Evolutionary conservation across 106 monocot genomes (phyloP).

Genomic region (Dendrobium huoshanense): DNA sequence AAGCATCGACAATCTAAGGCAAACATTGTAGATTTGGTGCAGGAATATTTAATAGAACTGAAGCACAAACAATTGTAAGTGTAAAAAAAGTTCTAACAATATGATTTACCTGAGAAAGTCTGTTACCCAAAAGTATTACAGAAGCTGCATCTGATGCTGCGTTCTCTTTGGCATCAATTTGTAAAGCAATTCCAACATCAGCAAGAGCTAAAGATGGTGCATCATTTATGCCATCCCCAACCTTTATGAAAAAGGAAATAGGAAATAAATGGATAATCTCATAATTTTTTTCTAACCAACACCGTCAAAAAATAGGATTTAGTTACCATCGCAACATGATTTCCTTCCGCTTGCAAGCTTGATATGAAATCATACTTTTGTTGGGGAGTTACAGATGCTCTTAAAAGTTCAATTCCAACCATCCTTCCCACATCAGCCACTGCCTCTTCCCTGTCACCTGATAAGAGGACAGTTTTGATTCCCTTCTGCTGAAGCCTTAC

Average conservation of each 20-base stretch:
- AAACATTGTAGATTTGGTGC: not conserved
- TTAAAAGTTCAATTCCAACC: conserved; percentile 71
- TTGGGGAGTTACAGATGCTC: conserved; percentile 63
- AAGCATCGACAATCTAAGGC: conserved; percentile 64
- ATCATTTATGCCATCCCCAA: conserved; percentile 99
- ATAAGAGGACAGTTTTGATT: conserved; percentile 64
- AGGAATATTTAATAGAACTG: not conserved
- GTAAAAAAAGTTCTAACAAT: not conserved
- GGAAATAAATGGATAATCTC: not conserved
- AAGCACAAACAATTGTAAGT: not conserved
- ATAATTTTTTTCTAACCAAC: not conserved
- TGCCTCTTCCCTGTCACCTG: conserved; percentile 95
- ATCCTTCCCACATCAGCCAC: conserved; percentile 66
- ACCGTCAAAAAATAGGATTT: not conserved
- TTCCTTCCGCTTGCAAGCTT: conserved; percentile 53
- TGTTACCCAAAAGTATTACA: conserved; percentile 89
- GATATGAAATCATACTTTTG: conserved; percentile 74
- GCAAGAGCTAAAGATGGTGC: conserved; percentile 93
- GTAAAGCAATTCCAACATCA: conserved; percentile 92
- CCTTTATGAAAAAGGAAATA: conserved; percentile 28
- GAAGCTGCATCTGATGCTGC: conserved; percentile 98
- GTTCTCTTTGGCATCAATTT: conserved; percentile 85
- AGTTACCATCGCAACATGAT: conserved; percentile 85
- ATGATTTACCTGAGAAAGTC: conserved; percentile 70
- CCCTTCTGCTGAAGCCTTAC: conserved; percentile 75